Conservation (phyloP, 257 asterid species). For the Linderniella brevidens region DNA sequence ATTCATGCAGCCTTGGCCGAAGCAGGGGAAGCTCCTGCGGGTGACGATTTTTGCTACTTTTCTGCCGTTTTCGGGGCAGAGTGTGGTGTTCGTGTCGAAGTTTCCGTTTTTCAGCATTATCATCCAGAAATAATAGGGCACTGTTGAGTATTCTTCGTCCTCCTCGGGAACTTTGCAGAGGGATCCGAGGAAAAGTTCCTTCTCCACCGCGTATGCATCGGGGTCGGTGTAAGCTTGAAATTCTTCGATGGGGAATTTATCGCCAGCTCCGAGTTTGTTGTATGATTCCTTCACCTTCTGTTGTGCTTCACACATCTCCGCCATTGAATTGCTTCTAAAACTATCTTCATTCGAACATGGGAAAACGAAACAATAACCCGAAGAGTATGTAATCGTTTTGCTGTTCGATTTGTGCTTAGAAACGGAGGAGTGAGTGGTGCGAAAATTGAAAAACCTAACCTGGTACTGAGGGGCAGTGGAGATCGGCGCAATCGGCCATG, state of each 20-base stretch:
- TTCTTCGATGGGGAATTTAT: slow-evolving; percentile 25
- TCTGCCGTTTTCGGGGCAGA: slow-evolving; percentile 72
- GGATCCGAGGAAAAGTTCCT: slow-evolving; percentile 59
- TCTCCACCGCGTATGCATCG: slow-evolving; percentile 56
- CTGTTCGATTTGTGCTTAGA: not conserved
- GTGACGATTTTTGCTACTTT: slow-evolving; percentile 54
- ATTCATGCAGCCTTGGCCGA: slow-evolving; percentile 81
- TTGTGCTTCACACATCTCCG: slow-evolving; percentile 27
- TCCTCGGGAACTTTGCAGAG: slow-evolving; percentile 43
- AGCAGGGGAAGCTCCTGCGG: slow-evolving; percentile 57
- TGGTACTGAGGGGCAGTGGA: slow-evolving; percentile 21
- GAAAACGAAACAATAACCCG: not conserved
- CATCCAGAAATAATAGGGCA: slow-evolving; percentile 72
- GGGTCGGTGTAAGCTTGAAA: slow-evolving; percentile 35
- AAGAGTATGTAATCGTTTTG: not conserved
- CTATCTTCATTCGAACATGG: not conserved
- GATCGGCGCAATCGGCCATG: slow-evolving; percentile 77
- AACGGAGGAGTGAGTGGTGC: too few species aligned
- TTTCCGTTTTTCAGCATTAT: slow-evolving; percentile 78
- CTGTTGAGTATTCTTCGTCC: not conserved
- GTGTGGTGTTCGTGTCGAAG: slow-evolving; percentile 58
- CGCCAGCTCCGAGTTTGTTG: slow-evolving; percentile 51
- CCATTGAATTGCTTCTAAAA: slow-evolving; percentile 12
- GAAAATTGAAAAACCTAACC: slow-evolving; percentile 18
- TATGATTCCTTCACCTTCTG: slow-evolving; percentile 51